Evolutionary conservation across 768 basidiomycete genomes (phyloP), one percentile per base, ranked within the genome.

Genomic region (Pholiota microspora): DNA sequence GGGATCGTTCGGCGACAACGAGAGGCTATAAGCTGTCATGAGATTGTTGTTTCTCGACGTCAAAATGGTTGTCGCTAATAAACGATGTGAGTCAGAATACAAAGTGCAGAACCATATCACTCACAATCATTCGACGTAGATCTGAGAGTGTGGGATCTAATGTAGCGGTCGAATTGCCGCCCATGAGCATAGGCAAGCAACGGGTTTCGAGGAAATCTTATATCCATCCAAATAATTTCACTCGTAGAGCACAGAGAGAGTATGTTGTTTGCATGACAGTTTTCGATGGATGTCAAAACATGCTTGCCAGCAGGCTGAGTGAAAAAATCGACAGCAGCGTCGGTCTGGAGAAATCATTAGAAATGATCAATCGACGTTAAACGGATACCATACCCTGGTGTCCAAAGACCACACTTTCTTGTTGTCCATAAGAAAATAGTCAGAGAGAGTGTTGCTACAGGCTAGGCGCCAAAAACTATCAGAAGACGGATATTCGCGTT

Each of bases 191-290:
- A 79, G 3, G 78, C 80, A 7, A 92, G 59, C 3, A 92, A 62
- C 5, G 89, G 86, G 55, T 71, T 81, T 21, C 64, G 64, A n/a
- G 77, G 68, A 60, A 76, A 79, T 28, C 89, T 79, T 25, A 75
- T 70, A 62, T 93, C 90, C 25, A 92, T 65, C 89, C 90, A 92
- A 12, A 85, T 58, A 13, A 92, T 60, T 42, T 86, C 76, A 0
- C 71, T 73, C 1, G 88, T 92, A 0, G 88, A 82, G 27, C 76
- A 78, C 2, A 89, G 58, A 2, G 80, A 77, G 27, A 85, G 62
- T 34, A 85, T 66, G 42, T 78, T 64, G 54, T 81, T 76, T 4
- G 67, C 62, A 5, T 59, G 58, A 15, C 71, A 64, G 55, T 75
- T 67, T 58, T 84, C 83, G 31, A 85, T 69, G 23, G 77, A 82